Evolutionary conservation across 768 basidiomycete genomes (phyloP).

Genomic region (Tulasnella sp.): DNA sequence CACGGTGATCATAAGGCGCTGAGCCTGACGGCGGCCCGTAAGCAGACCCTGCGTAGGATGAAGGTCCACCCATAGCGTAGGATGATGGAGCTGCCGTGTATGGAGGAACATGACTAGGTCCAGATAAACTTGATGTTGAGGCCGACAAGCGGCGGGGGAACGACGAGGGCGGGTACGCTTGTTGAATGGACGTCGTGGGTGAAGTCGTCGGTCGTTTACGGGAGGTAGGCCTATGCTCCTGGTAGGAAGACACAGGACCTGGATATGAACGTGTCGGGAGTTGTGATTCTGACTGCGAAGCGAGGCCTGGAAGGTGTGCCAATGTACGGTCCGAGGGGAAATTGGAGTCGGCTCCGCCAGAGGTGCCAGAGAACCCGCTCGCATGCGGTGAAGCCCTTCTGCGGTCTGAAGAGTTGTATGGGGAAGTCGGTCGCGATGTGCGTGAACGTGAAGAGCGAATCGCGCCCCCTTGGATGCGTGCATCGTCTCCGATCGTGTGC

Average conservation of each 20-base stretch:
- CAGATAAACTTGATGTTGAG: background rate
- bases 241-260: background rate
- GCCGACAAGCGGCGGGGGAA: constrained; percentile 9
- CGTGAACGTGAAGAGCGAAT: background rate
- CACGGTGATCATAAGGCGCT: too few species aligned
- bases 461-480: background rate
- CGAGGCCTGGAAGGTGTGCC: constrained; percentile 1
- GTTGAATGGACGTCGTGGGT: background rate
- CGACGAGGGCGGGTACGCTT: constrained; percentile 9
- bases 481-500: constrained; percentile 11
- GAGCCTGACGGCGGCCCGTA: too few species aligned
- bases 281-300: constrained; percentile 1
- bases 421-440: background rate
- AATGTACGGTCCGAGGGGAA: background rate
- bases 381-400: too few species aligned
- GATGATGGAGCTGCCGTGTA: background rate
- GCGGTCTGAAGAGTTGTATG: background rate
- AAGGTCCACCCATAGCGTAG: too few species aligned
- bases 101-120: background rate
- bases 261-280: background rate
- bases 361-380: too few species aligned
- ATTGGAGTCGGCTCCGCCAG: background rate
- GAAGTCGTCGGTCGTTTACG: constrained; percentile 3
- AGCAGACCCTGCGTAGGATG: too few species aligned
- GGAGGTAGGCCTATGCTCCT: background rate